Evolutionary conservation across 2,329 filamentous ascomycete genomes (phyloP).

Genomic region (Domatiomyces catenatus): DNA sequence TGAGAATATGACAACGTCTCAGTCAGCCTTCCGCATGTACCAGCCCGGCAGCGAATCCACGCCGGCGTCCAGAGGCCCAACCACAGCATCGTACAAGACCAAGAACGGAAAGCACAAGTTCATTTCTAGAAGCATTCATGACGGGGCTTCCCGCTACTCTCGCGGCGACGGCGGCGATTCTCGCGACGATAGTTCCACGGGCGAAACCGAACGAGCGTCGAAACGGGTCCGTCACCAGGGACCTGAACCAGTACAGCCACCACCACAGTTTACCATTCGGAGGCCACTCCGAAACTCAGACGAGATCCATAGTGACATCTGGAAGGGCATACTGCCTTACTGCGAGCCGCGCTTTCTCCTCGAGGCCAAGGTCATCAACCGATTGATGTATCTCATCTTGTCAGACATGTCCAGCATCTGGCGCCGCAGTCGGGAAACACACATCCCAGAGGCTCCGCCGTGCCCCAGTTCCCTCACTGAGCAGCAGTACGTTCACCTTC

Average conservation of each 20-base stretch:
- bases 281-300: constrained; percentile 6
- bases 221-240: neutral
- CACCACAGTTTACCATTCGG: neutral
- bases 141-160: neutral
- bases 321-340: constrained; percentile 12
- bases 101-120: neutral
- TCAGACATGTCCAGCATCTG: constrained; percentile 11
- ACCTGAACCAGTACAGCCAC: neutral
- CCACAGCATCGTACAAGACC: neutral
- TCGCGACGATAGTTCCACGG: neutral
- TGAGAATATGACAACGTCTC: neutral
- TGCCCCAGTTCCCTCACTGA: constrained; percentile 13
- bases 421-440: constrained; percentile 10
- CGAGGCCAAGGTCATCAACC: constrained; percentile 11
- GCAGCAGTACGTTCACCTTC: constrained; percentile 14
- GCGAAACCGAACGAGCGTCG: neutral
- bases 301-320: constrained; percentile 12
- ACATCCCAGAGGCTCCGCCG: constrained; percentile 8
- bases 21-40: neutral
- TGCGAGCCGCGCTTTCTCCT: constrained; percentile 13
- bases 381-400: constrained; percentile 9
- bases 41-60: neutral
- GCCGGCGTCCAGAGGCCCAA: neutral
- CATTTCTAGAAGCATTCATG: neutral
- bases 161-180: neutral